A percentile compares a stretch with the other conserved stretches of the same genome.
These are phyloP conservation scores for Neopestalotiopsis clavispora DNA, from an alignment of 2,329 filamentous ascomycete genomes.

Conservation along the genomic window DNA sequence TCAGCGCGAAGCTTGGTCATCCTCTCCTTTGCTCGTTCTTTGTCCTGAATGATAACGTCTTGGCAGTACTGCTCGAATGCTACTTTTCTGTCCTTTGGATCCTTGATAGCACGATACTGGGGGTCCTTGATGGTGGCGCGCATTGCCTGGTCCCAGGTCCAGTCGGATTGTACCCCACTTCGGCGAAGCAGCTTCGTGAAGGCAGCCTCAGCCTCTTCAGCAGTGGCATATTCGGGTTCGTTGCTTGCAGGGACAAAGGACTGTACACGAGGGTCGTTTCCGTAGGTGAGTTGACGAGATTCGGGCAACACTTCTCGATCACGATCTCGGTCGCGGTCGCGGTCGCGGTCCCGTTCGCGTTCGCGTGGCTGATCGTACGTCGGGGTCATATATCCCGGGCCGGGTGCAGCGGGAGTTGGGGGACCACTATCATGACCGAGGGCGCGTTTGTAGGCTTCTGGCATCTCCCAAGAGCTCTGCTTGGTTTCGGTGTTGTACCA, in stretches of 20 bases:
- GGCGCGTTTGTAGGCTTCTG: conserved; percentile 78
- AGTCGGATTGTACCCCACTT: conserved; percentile 85
- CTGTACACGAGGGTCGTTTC: conserved; percentile 60
- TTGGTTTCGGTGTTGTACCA: conserved; percentile 95
- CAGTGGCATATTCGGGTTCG: conserved; percentile 78
- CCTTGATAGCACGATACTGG: conserved; percentile 90
- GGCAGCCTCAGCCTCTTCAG: conserved; percentile 89
- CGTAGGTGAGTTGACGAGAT: conserved; percentile 62
- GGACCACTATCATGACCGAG: conserved; percentile 62
- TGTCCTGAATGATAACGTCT: conserved; percentile 89
- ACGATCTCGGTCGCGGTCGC: too few relatives aligned
- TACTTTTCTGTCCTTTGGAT: conserved; percentile 86
- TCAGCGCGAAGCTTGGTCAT: conserved; percentile 89
- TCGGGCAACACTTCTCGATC: conserved; percentile 46
- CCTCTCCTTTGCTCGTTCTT: conserved; percentile 91
- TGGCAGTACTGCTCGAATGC: conserved; percentile 96
- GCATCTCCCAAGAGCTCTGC: conserved; percentile 94
- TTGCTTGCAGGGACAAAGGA: conserved; percentile 66
- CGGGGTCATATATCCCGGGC: conserved; percentile 39
- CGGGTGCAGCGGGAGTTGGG: conserved; percentile 47
- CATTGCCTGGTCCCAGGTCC: conserved; percentile 91
- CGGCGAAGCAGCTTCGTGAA: conserved; percentile 90
- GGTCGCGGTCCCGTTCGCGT: conserved; percentile 28
- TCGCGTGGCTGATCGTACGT: conserved; percentile 39
- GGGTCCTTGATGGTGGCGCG: conserved; percentile 86